phyloP scores from a whole-genome alignment of 2,329 filamentous ascomycete species.

The Pseudohalonectria lignicola region DNA sequence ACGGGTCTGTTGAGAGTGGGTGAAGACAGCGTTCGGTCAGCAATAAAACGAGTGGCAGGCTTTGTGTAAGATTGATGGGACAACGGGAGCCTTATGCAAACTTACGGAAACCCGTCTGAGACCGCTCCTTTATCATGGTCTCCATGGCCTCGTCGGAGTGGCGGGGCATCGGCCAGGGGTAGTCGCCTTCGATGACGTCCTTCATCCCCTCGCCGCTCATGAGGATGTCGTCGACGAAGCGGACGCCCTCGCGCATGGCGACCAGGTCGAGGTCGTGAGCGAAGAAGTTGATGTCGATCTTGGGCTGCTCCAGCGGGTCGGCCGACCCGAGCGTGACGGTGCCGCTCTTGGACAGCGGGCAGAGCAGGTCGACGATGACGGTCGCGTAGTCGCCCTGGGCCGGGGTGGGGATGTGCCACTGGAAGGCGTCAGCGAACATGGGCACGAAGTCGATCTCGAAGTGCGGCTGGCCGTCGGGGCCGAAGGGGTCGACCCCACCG shows the following conservation, averaged over 20 bases:
- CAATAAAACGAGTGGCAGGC: too few relatives aligned
- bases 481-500: conserved; percentile 39
- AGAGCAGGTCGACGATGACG: conserved; percentile 38
- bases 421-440: conserved; percentile 40
- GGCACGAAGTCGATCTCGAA: conserved; percentile 53
- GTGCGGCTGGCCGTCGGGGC: conserved; percentile 44
- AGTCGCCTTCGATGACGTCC: conserved; percentile 39
- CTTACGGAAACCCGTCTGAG: conserved; percentile 42
- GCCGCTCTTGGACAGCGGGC: conserved; percentile 31
- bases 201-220: conserved; percentile 44
- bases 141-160: conserved; percentile 45
- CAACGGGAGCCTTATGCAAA: background rate
- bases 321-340: conserved; percentile 43
- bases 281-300: conserved; percentile 52
- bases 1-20: too few relatives aligned
- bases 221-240: conserved; percentile 45
- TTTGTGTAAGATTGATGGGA: background rate
- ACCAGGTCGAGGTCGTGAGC: conserved; percentile 43
- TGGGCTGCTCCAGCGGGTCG: conserved; percentile 44
- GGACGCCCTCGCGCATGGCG: conserved; percentile 45
- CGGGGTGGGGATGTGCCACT: conserved; percentile 32
- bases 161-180: conserved; percentile 50
- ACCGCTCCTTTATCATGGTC: conserved; percentile 42
- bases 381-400: conserved; percentile 38
- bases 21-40: too few relatives aligned